Percentiles rank a stretch among this genome's conserved stretches.
These are phyloP conservation scores for Gossypium laxum DNA, from an alignment of 441 rosid species.

Conservation along the genomic window DNA sequence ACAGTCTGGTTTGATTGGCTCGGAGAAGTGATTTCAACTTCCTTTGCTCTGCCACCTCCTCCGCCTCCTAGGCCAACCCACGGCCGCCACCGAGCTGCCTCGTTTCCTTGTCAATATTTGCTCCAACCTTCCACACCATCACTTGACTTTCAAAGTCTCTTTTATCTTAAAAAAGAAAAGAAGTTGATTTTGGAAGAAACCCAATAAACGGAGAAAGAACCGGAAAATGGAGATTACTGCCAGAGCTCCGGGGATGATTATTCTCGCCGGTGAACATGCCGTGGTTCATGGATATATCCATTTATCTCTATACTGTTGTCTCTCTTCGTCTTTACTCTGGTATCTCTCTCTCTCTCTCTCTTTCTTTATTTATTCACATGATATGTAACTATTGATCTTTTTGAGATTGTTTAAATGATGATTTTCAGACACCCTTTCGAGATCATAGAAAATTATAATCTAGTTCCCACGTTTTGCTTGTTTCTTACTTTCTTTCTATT, in stretches of 20 bases:
- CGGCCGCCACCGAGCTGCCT: not conserved
- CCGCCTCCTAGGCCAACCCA: not conserved
- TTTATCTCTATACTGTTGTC: conserved; percentile 65
- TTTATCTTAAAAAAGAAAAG: not conserved
- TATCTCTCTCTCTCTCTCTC: conserved; percentile 26
- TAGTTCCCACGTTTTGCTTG: too few relatives aligned
- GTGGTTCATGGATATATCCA: conserved; percentile 88
- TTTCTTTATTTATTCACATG: conserved; percentile 11
- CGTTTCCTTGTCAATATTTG: not conserved
- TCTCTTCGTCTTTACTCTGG: conserved; percentile 32
- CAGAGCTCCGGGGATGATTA: conserved; percentile 87
- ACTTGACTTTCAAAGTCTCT: not conserved
- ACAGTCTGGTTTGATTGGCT: not conserved
- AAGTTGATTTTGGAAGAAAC: not conserved
- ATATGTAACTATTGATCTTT: too few relatives aligned
- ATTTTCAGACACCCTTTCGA: too few relatives aligned
- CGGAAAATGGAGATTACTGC: conserved; percentile 67
- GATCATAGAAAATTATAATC: too few relatives aligned
- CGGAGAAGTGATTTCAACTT: not conserved
- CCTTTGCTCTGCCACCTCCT: not conserved
- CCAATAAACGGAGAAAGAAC: too few relatives aligned
- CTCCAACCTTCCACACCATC: not conserved
- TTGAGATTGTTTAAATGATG: too few relatives aligned
- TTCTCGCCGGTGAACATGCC: conserved; percentile 86
- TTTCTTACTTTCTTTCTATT: not conserved